Conservation (phyloP, 495 filamentous ascomycete genomes). For the Neurospora tetrasperma region DNA sequence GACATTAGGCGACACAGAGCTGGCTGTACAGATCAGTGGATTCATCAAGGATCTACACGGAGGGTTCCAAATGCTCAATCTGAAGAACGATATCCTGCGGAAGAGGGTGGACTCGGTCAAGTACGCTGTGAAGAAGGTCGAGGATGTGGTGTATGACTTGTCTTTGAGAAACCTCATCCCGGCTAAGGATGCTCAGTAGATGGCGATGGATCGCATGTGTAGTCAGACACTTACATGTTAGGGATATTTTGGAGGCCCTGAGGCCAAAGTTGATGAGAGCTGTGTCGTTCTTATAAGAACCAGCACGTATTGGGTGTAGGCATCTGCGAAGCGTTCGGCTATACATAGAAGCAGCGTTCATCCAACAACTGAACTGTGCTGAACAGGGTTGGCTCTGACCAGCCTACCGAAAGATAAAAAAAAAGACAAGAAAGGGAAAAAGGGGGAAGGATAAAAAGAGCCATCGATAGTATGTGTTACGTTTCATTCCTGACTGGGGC, state of each 20-base stretch:
- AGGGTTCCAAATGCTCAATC: constrained; percentile 89
- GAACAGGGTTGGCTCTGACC: background rate
- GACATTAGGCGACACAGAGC: constrained; percentile 76
- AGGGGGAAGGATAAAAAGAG: background rate
- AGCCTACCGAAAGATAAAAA: background rate
- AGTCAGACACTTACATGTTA: background rate
- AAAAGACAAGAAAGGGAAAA: no score
- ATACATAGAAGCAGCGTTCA: background rate
- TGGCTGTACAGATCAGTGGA: constrained; percentile 73
- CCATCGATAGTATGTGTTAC: background rate
- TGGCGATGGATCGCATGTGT: background rate
- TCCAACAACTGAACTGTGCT: background rate
- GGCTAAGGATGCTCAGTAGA: constrained; percentile 15
- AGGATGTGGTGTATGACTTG: constrained; percentile 95
- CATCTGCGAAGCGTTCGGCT: background rate
- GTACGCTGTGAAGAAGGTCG: constrained; percentile 94
- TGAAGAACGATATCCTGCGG: constrained; percentile 89
- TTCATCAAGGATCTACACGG: constrained; percentile 95
- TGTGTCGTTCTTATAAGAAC: background rate
- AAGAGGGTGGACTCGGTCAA: constrained; percentile 89
- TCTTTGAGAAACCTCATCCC: constrained; percentile 75
- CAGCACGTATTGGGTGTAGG: background rate
- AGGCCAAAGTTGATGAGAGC: background rate
- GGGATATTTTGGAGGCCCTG: background rate
- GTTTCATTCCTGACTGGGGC: no score